Evolutionary conservation across 768 basidiomycete genomes (phyloP).

Genomic region (Russula sp.): DNA sequence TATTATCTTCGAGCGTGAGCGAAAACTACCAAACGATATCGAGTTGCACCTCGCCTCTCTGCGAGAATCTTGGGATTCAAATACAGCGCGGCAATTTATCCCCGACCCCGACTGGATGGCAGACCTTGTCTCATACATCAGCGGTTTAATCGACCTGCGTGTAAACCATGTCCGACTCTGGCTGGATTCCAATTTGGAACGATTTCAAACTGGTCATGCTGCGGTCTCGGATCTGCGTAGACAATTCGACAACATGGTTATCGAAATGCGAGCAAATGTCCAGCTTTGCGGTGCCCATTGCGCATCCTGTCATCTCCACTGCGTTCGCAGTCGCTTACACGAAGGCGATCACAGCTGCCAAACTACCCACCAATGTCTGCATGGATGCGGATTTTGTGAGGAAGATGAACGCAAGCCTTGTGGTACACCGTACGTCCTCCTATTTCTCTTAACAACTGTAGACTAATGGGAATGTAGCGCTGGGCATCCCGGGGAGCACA

Average conservation of each 20-base stretch:
- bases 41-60: conserved; percentile 25
- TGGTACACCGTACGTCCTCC: conserved; percentile 38
- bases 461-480: conserved; percentile 32
- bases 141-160: conserved; percentile 35
- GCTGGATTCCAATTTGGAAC: conserved; percentile 41
- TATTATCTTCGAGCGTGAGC: conserved; percentile 24
- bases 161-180: conserved; percentile 43
- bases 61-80: conserved; percentile 29
- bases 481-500: conserved; percentile 48
- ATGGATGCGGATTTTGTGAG: conserved; percentile 37
- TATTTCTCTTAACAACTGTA: no score
- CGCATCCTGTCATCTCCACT: conserved; percentile 41
- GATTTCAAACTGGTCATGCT: conserved; percentile 40
- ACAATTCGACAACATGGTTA: conserved; percentile 34
- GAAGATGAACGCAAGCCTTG: conserved; percentile 33
- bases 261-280: conserved; percentile 40
- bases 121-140: conserved; percentile 34
- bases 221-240: conserved; percentile 40
- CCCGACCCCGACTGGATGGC: conserved; percentile 38
- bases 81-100: conserved; percentile 28
- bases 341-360: conserved; percentile 41
- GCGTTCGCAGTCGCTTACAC: conserved; percentile 41
- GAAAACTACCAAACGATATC: conserved; percentile 20
- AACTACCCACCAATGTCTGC: conserved; percentile 41
- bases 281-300: conserved; percentile 47